These are phyloP conservation scores for Rhytidhysteron rufulum DNA, from an alignment of 2,329 filamentous ascomycete species.

Conservation along the genomic window DNA sequence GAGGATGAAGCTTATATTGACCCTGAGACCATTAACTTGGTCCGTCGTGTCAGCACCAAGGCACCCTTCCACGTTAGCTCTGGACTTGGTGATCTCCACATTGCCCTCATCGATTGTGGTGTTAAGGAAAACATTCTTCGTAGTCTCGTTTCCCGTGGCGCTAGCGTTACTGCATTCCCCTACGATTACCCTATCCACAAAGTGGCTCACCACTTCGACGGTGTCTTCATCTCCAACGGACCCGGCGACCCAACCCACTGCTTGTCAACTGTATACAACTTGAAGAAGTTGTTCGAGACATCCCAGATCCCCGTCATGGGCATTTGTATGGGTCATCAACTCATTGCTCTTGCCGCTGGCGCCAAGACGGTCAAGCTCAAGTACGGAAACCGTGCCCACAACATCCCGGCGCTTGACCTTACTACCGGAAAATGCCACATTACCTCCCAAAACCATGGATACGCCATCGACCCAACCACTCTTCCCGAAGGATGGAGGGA, in stretches of 20 bases:
- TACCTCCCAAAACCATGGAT: slow-evolving; percentile 97
- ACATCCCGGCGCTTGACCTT: slow-evolving; percentile 92
- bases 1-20: slow-evolving; percentile 96
- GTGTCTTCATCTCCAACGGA: slow-evolving; percentile 98
- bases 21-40: slow-evolving; percentile 93
- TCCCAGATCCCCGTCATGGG: slow-evolving; percentile 93
- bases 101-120: slow-evolving; percentile 95
- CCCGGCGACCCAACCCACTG: slow-evolving; percentile 98
- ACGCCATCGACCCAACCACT: slow-evolving; percentile 83
- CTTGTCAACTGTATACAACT: slow-evolving; percentile 88
- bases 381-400: slow-evolving; percentile 98
- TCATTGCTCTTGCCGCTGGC: slow-evolving; percentile 83
- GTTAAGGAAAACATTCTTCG: slow-evolving; percentile 99
- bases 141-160: slow-evolving; percentile 85
- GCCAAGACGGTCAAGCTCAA: slow-evolving; percentile 95
- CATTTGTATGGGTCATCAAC: slow-evolving; percentile 96
- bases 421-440: slow-evolving; percentile 98
- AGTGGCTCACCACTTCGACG: slow-evolving; percentile 95
- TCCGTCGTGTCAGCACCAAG: slow-evolving; percentile 95
- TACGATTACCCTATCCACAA: slow-evolving; percentile 98
- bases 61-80: slow-evolving; percentile 93
- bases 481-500: slow-evolving; percentile 88
- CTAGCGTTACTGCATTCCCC: slow-evolving; percentile 90
- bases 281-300: slow-evolving; percentile 83
- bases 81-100: slow-evolving; percentile 76